Conservation (phyloP, 2,329 filamentous ascomycete species). For the Ophiocordyceps australis region DNA sequence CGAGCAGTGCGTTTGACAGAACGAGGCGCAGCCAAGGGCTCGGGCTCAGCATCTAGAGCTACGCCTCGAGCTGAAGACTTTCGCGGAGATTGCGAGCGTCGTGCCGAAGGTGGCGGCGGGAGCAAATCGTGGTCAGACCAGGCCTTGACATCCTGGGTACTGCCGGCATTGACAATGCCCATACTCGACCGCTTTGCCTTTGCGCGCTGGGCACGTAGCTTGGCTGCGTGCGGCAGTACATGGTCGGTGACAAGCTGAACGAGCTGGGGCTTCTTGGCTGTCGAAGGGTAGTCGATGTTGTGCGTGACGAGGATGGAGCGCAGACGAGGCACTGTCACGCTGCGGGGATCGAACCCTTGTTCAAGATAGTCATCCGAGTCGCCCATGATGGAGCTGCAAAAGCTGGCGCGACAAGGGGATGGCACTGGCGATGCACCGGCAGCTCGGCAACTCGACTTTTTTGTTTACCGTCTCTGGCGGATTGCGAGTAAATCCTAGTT, state of each 20-base stretch:
- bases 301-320: constrained; percentile 85
- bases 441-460: no score
- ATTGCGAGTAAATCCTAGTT: no score
- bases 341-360: constrained; percentile 67
- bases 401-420: not conserved
- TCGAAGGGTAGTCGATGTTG: constrained; percentile 69
- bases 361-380: constrained; percentile 72
- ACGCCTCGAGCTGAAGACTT: constrained; percentile 33
- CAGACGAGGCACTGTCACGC: constrained; percentile 71
- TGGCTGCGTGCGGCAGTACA: constrained; percentile 59
- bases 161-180: constrained; percentile 57
- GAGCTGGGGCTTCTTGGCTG: constrained; percentile 80
- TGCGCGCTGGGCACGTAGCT: constrained; percentile 56
- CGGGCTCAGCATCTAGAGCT: constrained; percentile 28
- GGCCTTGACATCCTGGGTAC: constrained; percentile 45
- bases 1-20: constrained; percentile 36
- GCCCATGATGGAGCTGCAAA: constrained; percentile 39
- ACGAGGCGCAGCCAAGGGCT: constrained; percentile 13
- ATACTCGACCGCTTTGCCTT: constrained; percentile 71
- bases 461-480: no score
- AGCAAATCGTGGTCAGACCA: constrained; percentile 40
- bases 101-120: constrained; percentile 28
- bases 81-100: constrained; percentile 34
- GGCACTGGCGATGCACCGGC: no score
- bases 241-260: constrained; percentile 68